Base-by-base conservation (phyloP, 257 asterid genomes). In the Solanum habrochaites region DNA sequence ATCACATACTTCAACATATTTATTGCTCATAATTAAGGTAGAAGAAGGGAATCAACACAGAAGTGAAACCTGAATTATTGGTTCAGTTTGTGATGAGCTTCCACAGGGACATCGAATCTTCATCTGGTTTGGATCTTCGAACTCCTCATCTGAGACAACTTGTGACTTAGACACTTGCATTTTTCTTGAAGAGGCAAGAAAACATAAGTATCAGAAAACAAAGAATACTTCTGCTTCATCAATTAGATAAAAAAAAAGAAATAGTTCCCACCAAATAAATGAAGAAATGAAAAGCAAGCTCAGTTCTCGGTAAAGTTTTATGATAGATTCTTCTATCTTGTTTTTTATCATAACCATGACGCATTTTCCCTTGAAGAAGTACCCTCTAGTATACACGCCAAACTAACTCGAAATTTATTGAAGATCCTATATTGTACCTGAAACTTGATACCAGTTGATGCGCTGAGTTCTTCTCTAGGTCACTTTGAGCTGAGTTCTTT, bases 41-140 rank as follows among this genome's bases (percentile, higher is more conserved):
- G 37, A 64, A 2, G 18, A 39, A 67, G n/a, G 47, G 69, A 85
- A 10, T 66, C 25, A 39, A 52, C 27, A n/a, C 14, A 18, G 40
- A 69, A 20, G 35, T 40, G 35, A 39, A 25, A 97, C 99, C 98
- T 95, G 91, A 89, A 96, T 92, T 97, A 94, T 90, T 77, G 99
- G 88, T 86, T 94, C 99, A 71, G 94, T 94, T 85, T 88, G 90
- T 83, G 92, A 87, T 15, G 95, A 86, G 88, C 93, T 96, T 90
- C 98, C 98, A 88, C 99, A 97, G 42, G 94, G 91, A 88, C 98
- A 97, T 60, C 96, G 99, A 67, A 93, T 92, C 91, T 93, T 96
- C 88, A 83, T 85, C 85, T 90, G 94, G 89, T 90, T 83, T 78
- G 97, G 87, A 66, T 92, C 97, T 89, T 91, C 95, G 69, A 49